Evolutionary conservation across 768 basidiomycete species (phyloP).

Genomic region (Mycena polygramma): DNA sequence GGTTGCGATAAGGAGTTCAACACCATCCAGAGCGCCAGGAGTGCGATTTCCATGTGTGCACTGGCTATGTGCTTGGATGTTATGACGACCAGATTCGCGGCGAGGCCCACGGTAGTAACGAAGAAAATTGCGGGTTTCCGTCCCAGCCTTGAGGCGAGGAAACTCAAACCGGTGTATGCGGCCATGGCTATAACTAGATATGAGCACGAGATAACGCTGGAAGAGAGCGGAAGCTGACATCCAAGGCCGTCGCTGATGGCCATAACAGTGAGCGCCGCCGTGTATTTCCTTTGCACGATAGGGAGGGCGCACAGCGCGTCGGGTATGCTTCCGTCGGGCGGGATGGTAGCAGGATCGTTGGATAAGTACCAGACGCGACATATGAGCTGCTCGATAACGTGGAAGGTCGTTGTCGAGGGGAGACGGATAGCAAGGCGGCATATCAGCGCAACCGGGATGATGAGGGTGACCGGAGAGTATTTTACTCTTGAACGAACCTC

Average conservation of each 20-base stretch:
- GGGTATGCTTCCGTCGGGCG: conserved; percentile 20
- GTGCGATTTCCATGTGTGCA: neutral
- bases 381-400: conserved; percentile 27
- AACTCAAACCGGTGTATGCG: conserved; percentile 24
- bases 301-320: conserved; percentile 29
- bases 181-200: conserved; percentile 11
- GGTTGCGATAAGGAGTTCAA: conserved; percentile 28
- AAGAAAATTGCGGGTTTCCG: conserved; percentile 27
- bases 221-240: conserved; percentile 4
- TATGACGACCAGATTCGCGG: conserved; percentile 22
- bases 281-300: conserved; percentile 25
- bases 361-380: conserved; percentile 24
- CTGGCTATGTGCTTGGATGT: neutral
- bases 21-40: conserved; percentile 25
- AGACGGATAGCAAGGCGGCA: conserved; percentile 30
- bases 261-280: conserved; percentile 15
- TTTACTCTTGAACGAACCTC: neutral
- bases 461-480: conserved; percentile 17
- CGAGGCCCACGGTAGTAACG: conserved; percentile 25
- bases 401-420: conserved; percentile 34
- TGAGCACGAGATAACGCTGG: neutral
- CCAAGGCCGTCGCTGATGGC: conserved; percentile 30
- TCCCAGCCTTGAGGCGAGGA: conserved; percentile 20
- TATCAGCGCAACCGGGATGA: conserved; percentile 26
- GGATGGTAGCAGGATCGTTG: conserved; percentile 14